phyloP scores from a whole-genome alignment of 441 rosid genomes.

The Gossypium davidsonii region DNA sequence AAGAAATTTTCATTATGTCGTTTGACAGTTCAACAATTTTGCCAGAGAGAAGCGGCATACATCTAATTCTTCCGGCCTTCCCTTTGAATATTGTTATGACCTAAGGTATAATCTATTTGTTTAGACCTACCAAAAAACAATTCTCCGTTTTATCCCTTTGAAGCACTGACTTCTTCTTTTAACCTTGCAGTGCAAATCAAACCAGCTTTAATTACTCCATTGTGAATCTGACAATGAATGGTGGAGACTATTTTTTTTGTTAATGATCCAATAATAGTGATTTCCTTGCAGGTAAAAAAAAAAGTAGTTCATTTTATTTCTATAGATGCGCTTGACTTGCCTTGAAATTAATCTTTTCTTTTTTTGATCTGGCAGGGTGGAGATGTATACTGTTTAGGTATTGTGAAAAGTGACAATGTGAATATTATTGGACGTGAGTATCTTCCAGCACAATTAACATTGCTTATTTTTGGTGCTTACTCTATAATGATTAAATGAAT shows the following conservation, averaged over 20 bases:
- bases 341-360: constrained; percentile 9
- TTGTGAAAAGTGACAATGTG: constrained; percentile 63
- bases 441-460: constrained; percentile 8
- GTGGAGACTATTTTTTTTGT: constrained; percentile 52
- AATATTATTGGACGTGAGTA: constrained; percentile 93
- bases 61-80: constrained; percentile 30
- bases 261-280: constrained; percentile 41
- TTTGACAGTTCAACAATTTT: constrained; percentile 56
- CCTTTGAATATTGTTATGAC: constrained; percentile 76
- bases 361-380: constrained; percentile 34
- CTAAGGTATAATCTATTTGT: constrained; percentile 38
- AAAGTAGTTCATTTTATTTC: constrained; percentile 1
- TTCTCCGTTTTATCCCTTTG: constrained; percentile 10
- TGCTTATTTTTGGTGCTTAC: background rate
- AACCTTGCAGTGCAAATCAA: constrained; percentile 45
- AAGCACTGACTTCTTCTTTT: constrained; percentile 16
- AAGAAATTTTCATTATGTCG: background rate
- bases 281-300: constrained; percentile 36
- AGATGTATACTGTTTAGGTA: constrained; percentile 56
- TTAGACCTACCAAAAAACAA: background rate
- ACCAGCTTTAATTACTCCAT: constrained; percentile 33
- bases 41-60: constrained; percentile 46
- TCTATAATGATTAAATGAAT: background rate
- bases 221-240: constrained; percentile 70
- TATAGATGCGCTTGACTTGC: background rate